These are phyloP conservation scores for Pseudogymnoascus verrucosus DNA, from an alignment of 2,329 filamentous ascomycete species.

Conservation along the genomic window DNA sequence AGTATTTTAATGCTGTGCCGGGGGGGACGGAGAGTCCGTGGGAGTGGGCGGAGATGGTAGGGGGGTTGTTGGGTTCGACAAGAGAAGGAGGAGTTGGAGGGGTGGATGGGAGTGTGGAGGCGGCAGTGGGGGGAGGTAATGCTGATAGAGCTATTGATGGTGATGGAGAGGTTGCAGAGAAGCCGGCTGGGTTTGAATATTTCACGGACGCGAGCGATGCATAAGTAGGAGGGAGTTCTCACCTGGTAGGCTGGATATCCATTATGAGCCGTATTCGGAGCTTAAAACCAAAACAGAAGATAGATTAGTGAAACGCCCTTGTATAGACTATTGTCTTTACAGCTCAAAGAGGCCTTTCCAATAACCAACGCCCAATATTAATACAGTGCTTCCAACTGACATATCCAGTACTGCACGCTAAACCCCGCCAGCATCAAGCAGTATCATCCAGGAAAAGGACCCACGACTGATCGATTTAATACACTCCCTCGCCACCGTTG, in stretches of 20 bases:
- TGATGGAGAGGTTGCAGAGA: conserved; percentile 14
- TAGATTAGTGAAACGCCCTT: not conserved
- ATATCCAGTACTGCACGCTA: not conserved
- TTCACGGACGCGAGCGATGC: conserved; percentile 21
- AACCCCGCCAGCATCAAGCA: not conserved
- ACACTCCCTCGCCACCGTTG: not conserved
- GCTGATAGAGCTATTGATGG: conserved; percentile 15
- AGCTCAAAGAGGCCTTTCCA: not conserved
- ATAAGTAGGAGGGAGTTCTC: conserved; percentile 11
- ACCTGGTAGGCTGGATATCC: not conserved
- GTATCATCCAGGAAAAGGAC: not conserved
- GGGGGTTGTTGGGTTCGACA: not conserved
- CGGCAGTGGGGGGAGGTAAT: conserved; percentile 4
- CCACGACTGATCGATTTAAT: not conserved
- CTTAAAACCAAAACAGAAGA: not conserved
- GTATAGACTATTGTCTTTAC: not conserved
- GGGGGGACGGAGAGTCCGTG: conserved; percentile 56
- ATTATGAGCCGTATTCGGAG: not conserved
- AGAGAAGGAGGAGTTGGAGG: not conserved
- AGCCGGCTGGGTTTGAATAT: conserved; percentile 23
- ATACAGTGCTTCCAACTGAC: not conserved
- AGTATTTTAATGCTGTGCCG: conserved; percentile 79
- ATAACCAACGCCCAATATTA: not conserved
- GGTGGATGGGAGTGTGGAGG: not conserved
- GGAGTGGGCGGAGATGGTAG: conserved; percentile 70